Evolutionary conservation across 768 basidiomycete genomes (phyloP).

Genomic region (Amanita phalloides): DNA sequence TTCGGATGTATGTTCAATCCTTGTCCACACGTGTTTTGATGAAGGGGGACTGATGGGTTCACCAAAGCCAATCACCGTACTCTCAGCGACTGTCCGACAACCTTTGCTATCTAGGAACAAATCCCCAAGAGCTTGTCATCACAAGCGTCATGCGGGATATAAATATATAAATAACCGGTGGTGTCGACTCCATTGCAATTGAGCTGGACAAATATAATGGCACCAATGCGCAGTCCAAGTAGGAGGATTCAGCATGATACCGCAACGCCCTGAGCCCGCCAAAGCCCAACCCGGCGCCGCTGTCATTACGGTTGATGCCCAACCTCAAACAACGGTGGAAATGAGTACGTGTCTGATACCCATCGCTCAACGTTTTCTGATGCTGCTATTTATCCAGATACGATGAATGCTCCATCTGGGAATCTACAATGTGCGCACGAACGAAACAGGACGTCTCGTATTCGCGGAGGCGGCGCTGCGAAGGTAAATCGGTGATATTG

Average conservation of each 20-base stretch:
- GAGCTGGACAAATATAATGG: background rate
- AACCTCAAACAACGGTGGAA: background rate
- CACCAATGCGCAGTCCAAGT: background rate
- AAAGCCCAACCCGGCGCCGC: background rate
- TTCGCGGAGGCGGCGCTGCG: constrained; percentile 4
- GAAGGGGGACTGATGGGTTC: background rate
- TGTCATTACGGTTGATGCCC: background rate
- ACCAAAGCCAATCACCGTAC: background rate
- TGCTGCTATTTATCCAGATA: background rate
- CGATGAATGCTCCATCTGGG: background rate
- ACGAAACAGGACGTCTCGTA: background rate
- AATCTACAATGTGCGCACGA: background rate
- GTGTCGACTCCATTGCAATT: background rate
- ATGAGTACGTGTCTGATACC: background rate
- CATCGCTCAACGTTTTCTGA: background rate
- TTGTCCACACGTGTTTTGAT: background rate
- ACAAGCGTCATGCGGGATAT: background rate
- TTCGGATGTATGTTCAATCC: background rate
- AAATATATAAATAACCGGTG: background rate
- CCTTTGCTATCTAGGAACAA: background rate
- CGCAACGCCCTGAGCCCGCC: background rate
- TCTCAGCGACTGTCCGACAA: background rate
- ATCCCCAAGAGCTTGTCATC: background rate
- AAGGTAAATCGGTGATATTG: background rate
- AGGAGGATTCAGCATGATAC: background rate